Evolutionary conservation across 2,329 filamentous ascomycete species (phyloP).

Genomic region (Talaromyces sp.): DNA sequence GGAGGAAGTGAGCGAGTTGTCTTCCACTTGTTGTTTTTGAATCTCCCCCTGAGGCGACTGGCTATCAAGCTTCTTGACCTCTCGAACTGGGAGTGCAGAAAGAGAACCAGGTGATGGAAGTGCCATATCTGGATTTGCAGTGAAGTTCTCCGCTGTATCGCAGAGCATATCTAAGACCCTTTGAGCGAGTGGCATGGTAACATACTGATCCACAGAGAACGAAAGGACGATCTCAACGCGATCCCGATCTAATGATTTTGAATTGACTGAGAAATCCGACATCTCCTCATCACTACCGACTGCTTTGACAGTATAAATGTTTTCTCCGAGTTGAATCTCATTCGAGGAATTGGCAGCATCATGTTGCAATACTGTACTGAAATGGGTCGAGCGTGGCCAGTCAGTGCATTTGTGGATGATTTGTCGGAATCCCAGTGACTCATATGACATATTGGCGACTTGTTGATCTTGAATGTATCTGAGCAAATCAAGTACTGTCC

Average conservation of each 20-base stretch:
- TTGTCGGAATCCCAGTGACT: constrained; percentile 52
- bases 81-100: constrained; percentile 28
- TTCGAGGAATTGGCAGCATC: constrained; percentile 35
- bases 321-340: constrained; percentile 35
- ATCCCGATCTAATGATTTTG: constrained; percentile 30
- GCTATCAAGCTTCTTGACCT: constrained; percentile 22
- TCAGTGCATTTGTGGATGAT: constrained; percentile 45
- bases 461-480: constrained; percentile 54
- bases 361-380: constrained; percentile 39
- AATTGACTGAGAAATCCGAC: constrained; percentile 37
- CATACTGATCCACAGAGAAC: constrained; percentile 34
- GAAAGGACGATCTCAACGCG: constrained; percentile 34
- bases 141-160: constrained; percentile 32
- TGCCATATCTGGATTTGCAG: constrained; percentile 30
- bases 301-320: constrained; percentile 35
- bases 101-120: constrained; percentile 32
- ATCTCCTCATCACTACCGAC: constrained; percentile 38
- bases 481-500: constrained; percentile 52
- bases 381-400: constrained; percentile 39
- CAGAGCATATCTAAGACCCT: constrained; percentile 39
- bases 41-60: constrained; percentile 23
- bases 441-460: constrained; percentile 51
- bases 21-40: background rate
- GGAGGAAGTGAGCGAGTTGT: constrained; percentile 27
- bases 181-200: constrained; percentile 29